Evolutionary conservation across 352 stramenopile species (phyloP).

Genomic region (Pythium pyrilobum): DNA sequence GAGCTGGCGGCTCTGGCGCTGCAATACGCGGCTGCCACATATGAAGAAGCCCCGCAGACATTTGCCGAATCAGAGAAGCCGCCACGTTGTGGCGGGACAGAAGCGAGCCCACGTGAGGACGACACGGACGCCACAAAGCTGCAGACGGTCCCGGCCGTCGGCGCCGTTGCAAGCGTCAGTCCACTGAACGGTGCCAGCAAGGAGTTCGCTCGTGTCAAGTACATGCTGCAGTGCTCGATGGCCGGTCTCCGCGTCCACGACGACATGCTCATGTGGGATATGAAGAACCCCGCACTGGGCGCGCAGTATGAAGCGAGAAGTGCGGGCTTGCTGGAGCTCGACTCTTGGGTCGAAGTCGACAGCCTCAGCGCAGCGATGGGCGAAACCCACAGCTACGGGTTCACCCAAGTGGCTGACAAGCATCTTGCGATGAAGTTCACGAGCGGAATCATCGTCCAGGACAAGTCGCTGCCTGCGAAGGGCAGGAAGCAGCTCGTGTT

Average conservation of each 20-base stretch:
- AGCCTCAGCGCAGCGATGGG: constrained; percentile 54
- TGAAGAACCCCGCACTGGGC: constrained; percentile 52
- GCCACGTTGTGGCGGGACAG: too few species aligned
- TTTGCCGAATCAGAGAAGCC: too few species aligned
- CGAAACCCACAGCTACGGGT: constrained; percentile 47
- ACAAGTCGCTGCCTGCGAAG: too few species aligned
- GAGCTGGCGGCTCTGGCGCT: too few species aligned
- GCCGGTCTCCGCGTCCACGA: constrained; percentile 46
- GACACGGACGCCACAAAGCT: constrained; percentile 10
- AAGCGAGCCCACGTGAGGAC: too few species aligned
- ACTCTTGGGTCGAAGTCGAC: constrained; percentile 72
- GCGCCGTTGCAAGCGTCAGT: constrained; percentile 39
- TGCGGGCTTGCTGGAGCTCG: constrained; percentile 49
- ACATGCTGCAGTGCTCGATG: constrained; percentile 62
- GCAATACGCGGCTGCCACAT: too few species aligned
- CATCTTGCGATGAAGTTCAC: constrained; percentile 63
- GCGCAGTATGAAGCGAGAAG: constrained; percentile 52
- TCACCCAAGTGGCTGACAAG: constrained; percentile 37
- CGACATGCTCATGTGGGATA: constrained; percentile 63
- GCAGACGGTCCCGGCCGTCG: constrained; percentile 27
- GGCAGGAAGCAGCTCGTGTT: constrained; percentile 55
- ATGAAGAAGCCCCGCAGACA: too few species aligned
- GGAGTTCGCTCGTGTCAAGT: constrained; percentile 58
- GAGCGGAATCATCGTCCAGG: constrained; percentile 37
- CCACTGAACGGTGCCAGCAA: constrained; percentile 36